These are phyloP conservation scores for Paulownia fortunei DNA, from an alignment of 257 asterid genomes.

Conservation along the genomic window DNA sequence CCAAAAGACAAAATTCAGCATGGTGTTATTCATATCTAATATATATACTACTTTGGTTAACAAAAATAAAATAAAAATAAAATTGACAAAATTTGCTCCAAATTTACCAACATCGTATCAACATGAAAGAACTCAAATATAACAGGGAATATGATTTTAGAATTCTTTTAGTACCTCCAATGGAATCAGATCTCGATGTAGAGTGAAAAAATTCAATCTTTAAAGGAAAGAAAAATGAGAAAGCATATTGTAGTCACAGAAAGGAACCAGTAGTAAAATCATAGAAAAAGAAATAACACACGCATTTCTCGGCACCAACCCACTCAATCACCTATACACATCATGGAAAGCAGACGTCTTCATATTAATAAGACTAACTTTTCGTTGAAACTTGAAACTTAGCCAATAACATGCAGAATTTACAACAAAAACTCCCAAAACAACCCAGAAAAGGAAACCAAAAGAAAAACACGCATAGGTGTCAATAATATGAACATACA, in stretches of 20 bases:
- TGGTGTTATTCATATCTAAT: not conserved
- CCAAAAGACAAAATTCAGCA: not conserved
- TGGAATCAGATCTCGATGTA: slow-evolving; percentile 12
- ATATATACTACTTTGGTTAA: not conserved
- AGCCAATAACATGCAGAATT: slow-evolving; percentile 31
- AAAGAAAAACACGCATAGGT: not conserved
- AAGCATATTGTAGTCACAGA: not conserved
- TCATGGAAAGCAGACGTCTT: slow-evolving; percentile 16
- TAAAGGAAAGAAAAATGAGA: not conserved
- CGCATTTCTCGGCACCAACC: not conserved
- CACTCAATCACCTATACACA: not conserved
- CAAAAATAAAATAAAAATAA: not conserved
- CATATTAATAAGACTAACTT: not conserved
- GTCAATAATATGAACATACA: not conserved
- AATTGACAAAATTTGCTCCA: slow-evolving; percentile 1
- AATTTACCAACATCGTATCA: not conserved
- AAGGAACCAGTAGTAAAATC: not conserved
- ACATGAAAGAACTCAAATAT: not conserved
- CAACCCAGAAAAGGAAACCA: not conserved
- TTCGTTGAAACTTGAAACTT: not conserved
- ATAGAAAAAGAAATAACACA: not conserved
- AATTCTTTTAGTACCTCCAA: not conserved
- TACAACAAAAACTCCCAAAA: not conserved
- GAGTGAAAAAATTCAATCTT: not conserved
- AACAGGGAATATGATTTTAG: not conserved